A percentile compares a stretch with the other conserved stretches of the same genome.
phyloP scores from a whole-genome alignment of 2,329 filamentous ascomycete genomes.

The Colletotrichum abscissum region DNA sequence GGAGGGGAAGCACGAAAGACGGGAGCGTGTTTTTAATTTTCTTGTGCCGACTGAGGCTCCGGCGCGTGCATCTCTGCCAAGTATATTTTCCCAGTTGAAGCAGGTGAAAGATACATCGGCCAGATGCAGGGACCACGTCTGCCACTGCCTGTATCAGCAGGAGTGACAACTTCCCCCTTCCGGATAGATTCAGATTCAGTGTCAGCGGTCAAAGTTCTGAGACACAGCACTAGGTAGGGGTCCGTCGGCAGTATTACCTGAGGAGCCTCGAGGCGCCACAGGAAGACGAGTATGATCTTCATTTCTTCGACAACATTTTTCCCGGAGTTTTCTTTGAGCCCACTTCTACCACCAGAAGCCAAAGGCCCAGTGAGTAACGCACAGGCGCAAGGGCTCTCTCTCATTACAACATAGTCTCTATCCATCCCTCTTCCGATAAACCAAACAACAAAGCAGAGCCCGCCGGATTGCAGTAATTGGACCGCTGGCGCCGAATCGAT shows the following conservation, averaged over 20 bases:
- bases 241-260: not conserved
- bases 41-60: not conserved
- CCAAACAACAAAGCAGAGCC: constrained; percentile 24
- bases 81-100: not conserved
- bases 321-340: not conserved
- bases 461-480: constrained; percentile 23
- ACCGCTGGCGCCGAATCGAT: not conserved
- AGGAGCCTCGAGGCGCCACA: not conserved
- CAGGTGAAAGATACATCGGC: not conserved
- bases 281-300: not conserved
- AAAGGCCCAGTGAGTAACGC: constrained; percentile 5
- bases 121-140: not conserved
- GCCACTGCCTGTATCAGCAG: not conserved
- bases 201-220: not conserved
- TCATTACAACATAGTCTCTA: constrained; percentile 3
- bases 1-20: not conserved
- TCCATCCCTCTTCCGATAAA: not conserved
- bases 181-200: not conserved
- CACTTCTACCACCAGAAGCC: not conserved
- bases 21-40: not conserved
- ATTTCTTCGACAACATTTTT: not conserved
- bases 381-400: constrained; percentile 8
- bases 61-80: not conserved
- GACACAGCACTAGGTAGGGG: constrained; percentile 2
- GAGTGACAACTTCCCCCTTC: not conserved